Base-by-base conservation (phyloP, 2,329 filamentous ascomycete species). In the Thelonectria blattea region DNA sequence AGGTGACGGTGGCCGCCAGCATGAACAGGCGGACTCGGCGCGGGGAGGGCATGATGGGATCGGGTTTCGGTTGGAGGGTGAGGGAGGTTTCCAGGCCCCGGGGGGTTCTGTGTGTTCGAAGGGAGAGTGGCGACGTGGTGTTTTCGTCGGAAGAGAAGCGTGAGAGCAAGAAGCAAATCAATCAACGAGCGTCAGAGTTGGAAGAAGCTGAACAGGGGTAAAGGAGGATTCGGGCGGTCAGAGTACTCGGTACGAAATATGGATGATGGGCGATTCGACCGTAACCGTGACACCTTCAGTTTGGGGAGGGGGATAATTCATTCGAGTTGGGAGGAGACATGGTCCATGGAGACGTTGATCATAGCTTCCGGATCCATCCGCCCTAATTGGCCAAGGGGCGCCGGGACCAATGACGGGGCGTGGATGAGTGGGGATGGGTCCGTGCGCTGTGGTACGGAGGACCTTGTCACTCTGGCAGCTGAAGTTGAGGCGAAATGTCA, bases 21-120 rank as follows among this genome's bases (percentile, higher is more conserved):
- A 86, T 79, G 57, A 92, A 79, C 68, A 90, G 79, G 72, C 88
- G 88, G 69, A 92, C 72, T 68, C 91, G 88, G 65, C 92, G 88
- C 68, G 84, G 81, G 18, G 89, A 90, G 70, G 87, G 85, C 90
- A 92, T 92, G 52, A 60, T 71, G 63, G n/a, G n/a, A 59, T 51
- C 55, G 64, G 60, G 55, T 15, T 55, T 20, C n/a, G 46, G 32
- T n/a, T 63, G 56, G 56, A 61, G 45, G 51, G 46, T n/a, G 45
- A 61, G 54, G 39, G 61, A 56, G 51, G 54, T 50, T 56, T 57
- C 58, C 62, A 66, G 71, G 45, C n/a, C n/a, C n/a, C n/a, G n/a
- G n/a, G 76, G 64, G 27, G 27, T 8, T 12, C 24, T 47, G 20
- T 50, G 39, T 18, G 17, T 47, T 5, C 12, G 22, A 52, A 42